Evolutionary conservation across 2,329 filamentous ascomycete genomes (phyloP), one percentile per base, ranked within the genome.

Genomic region (Trichoderma pleuroti): DNA sequence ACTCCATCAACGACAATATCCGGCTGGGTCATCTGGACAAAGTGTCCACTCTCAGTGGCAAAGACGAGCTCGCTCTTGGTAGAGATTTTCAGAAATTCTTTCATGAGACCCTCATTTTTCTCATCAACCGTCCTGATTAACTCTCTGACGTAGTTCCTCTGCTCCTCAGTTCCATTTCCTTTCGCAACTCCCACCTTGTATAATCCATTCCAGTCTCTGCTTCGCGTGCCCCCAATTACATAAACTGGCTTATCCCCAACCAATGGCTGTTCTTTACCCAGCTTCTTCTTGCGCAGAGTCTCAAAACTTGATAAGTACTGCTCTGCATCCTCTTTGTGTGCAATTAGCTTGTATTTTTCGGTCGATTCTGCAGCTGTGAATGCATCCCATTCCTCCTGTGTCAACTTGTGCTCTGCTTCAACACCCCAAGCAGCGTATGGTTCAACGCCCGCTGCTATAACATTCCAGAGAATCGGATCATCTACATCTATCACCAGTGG

Each of bases 11-110:
- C 61, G 11, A 64, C 61, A 26, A 52, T 34, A 4, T 64, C 42
- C 12, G 61, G 61, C 14, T 64, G 61, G 12, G 61, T 64, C 61
- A 64, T 64, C 61, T 64, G 61, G n/a, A 64, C 39, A 52, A 64
- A 64, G 12, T 64, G 61, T 12, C 61, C 61, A 64, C 61, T 64
- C 61, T 64, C 61, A 5, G 61, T 52, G 1, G 61, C 61, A 64
- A 64, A 64, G n/a, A 64, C 42, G 5, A 52, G 61, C n/a, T 64
- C 12, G 61, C 3, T 52, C 9, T 24, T 64, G 1, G 61, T 64
- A 64, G 61, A 64, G 39, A 64, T 42, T 18, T 52, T 52, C 18
- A 64, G n/a, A 34, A 64, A 64, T 30, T 64, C 14, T 6, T 64
- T 49, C 61, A 64, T 64, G 12, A 64, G 61, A 12, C 28, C 2